Evolutionary conservation across 352 stramenopile genomes (phyloP).

Genomic region (Bremia lactucae): DNA sequence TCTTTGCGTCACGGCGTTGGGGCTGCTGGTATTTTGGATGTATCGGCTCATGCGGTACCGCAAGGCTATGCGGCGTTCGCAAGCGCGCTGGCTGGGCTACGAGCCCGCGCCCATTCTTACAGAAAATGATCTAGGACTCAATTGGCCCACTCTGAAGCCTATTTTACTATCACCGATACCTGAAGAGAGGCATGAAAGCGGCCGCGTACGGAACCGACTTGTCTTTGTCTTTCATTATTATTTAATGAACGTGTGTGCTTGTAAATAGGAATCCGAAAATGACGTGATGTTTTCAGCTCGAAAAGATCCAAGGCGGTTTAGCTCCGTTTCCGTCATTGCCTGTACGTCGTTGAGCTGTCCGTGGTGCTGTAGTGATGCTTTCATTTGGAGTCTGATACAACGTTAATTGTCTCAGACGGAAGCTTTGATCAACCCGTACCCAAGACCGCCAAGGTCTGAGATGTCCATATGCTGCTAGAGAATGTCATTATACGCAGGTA

Average conservation of each 20-base stretch:
- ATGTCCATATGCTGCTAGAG: background rate
- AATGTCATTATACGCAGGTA: background rate
- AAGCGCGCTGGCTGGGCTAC: conserved; percentile 56
- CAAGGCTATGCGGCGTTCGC: conserved; percentile 39
- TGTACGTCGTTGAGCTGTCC: conserved; percentile 20
- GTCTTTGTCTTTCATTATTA: too few relatives aligned
- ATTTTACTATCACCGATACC: conserved; percentile 61
- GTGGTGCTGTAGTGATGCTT: background rate
- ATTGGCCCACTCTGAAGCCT: conserved; percentile 44
- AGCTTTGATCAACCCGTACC: conserved; percentile 25
- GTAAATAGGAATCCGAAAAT: conserved; percentile 34
- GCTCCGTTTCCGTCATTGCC: conserved; percentile 30
- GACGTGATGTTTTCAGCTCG: conserved; percentile 30
- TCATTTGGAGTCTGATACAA: background rate
- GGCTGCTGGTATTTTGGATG: conserved; percentile 37
- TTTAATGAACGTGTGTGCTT: background rate
- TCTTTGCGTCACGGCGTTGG: conserved; percentile 26
- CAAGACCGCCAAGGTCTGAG: conserved; percentile 18
- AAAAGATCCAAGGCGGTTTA: conserved; percentile 26
- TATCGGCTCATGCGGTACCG: conserved; percentile 57
- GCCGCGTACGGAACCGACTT: conserved; percentile 20
- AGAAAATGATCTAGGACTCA: conserved; percentile 21
- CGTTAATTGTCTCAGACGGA: conserved; percentile 19
- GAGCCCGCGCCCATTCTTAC: conserved; percentile 23
- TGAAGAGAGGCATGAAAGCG: conserved; percentile 44